Evolutionary conservation across 345 rosid genomes (phyloP), one percentile per base, ranked within the genome.

Genomic region (Pugionium cornutum): DNA sequence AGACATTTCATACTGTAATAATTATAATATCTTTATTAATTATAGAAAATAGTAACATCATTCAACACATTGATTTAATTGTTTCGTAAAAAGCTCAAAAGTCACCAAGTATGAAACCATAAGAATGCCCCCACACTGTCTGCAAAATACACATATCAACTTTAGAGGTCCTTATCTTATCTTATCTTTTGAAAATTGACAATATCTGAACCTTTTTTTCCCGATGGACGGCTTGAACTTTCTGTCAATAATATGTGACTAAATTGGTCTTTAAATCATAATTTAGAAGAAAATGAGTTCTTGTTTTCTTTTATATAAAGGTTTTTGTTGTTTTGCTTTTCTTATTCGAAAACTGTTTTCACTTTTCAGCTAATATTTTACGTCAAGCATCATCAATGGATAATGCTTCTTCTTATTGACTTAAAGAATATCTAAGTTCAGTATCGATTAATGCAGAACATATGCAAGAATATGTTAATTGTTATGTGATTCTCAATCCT

Each of bases 221-320:
- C 75, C 2, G 39, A 29, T 64, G 70, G 75, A 33, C 75, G 75
- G 75, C 59, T 40, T 11, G 37, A 58, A 71, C 69, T 71, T 62
- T 71, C 10, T 71, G 36, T 55, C 48, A 57, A 55, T 63, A 57
- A 55, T 63, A 44, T 25, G 52, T 63, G 75, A 63, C 69, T 61
- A 31, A 47, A n/a, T 43, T 49, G 64, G 64, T 54, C 42, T 53
- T 36, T 55, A 4, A 33, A 26, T 9, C 40, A 4, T 49, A 10
- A 36, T 35, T 7, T 26, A 25, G 26, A 51, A 60, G 40, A 35
- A 27, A 9, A n/a, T 28, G 45, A 29, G 37, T 53, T 45, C 8
- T 69, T 44, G 33, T 35, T 29, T 32, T 36, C 40, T 52, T 41
- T 32, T 18, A 18, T 34, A 6, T 51, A 34, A 51, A 59, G 59